Evolutionary conservation across 305 asterid species (phyloP), one percentile per base, ranked within the genome.

Genomic region (Fraxinus floribunda): DNA sequence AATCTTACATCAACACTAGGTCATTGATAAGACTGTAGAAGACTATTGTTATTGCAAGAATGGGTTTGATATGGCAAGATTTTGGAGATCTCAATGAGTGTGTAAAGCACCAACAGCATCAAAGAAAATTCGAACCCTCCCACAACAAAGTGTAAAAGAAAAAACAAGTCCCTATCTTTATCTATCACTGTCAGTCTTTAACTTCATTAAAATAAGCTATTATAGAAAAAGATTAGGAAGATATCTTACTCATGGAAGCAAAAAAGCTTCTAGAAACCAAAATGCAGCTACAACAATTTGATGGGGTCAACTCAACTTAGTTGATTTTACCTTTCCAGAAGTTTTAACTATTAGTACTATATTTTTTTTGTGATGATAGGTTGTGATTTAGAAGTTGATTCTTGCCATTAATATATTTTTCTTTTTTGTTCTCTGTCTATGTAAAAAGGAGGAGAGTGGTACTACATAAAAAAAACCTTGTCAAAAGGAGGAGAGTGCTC

Each of bases 251-350:
- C 36, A 34, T 34, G 6, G 5, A 34, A 34, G 36, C 36, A 34
- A 34, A 34, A 34, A 77, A 76, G 86, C 78, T 86, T 89, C 93
- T 87, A 87, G 91, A 88, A 89, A 84, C 75, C 75, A 77, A 80
- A 84, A 78, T 84, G 82, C 82, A 74, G 87, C 86, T 46, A 66
- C 57, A 52, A 80, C 66, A 75, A 39, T 57, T 60, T 79, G 44
- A 74, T 84, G 81, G 70, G 73, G 30, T 36, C 76, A 75, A 41
- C 68, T 60, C 82, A 75, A 73, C 78, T 35, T 35, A 35, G 39
- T 85, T 82, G 73, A 76, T 82, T 68, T 83, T 80, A 78, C 77
- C 78, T 82, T 87, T 83, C 76, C 39, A 35, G 4, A 9, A 74
- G 46, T 38, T 72, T 30, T 35, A 7, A 81, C 39, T 68, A 32